Percentiles rank a stretch among this genome's conserved stretches.
These are phyloP conservation scores for Agrocybe pediades DNA, from an alignment of 768 basidiomycete genomes.

Conservation along the genomic window DNA sequence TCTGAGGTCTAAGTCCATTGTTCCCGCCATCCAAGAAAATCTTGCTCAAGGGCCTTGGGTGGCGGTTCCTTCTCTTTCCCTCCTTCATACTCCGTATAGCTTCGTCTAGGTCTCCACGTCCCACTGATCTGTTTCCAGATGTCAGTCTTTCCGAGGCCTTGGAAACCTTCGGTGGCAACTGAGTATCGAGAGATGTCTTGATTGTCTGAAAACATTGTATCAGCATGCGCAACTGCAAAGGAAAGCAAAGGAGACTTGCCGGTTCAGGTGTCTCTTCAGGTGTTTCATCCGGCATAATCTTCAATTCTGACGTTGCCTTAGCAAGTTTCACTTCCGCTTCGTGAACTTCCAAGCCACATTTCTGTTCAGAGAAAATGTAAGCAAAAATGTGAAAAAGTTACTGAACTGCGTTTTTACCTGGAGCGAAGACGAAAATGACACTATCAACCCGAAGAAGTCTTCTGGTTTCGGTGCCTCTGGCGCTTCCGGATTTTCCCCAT, in stretches of 20 bases:
- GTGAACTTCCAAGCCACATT: conserved; percentile 71
- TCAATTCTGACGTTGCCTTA: conserved; percentile 20
- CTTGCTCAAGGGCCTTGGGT: conserved; percentile 66
- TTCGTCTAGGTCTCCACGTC: conserved; percentile 81
- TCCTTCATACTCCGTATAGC: conserved; percentile 80
- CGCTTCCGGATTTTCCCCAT: conserved; percentile 71
- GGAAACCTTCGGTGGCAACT: conserved; percentile 20
- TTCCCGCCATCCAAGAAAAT: conserved; percentile 71
- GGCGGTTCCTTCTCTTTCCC: conserved; percentile 57
- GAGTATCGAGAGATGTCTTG: conserved; percentile 27
- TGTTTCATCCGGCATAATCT: conserved; percentile 23
- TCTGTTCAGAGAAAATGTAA: conserved; percentile 40
- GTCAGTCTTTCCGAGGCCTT: conserved; percentile 39
- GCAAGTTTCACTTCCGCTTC: conserved; percentile 43
- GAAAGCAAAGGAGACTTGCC: conserved; percentile 7
- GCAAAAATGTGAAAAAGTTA: background rate
- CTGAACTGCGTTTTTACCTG: conserved; percentile 55
- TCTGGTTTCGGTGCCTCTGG: conserved; percentile 74
- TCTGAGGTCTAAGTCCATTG: conserved; percentile 15
- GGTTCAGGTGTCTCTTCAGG: conserved; percentile 22
- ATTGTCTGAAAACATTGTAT: conserved; percentile 36
- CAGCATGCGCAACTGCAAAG: background rate
- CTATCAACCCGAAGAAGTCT: conserved; percentile 76
- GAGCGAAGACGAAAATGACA: conserved; percentile 73
- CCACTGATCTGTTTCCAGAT: conserved; percentile 55